Evolutionary conservation across 768 basidiomycete genomes (phyloP), one percentile per base, ranked within the genome.

Genomic region (Kwoniella botswanensis): DNA sequence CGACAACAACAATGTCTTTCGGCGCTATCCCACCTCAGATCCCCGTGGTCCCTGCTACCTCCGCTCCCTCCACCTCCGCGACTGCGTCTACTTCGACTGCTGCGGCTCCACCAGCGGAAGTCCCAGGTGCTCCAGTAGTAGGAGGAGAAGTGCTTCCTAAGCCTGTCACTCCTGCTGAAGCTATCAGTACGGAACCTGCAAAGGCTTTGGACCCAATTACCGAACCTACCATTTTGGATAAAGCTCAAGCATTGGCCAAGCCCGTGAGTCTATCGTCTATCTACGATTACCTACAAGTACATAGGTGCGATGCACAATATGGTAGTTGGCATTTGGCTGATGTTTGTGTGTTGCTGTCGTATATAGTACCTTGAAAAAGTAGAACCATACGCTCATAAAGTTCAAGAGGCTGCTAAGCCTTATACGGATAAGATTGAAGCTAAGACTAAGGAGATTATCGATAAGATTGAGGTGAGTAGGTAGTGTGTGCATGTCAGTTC

Each of bases 361-460:
- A 52, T 29, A 12, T 42, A 72, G 74, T 74, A 76, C 60, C 67
- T 74, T n/a, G 67, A 71, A n/a, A 71, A 78, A 56, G 72, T 74
- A 50, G 72, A 75, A 64, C 72, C 73, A 50, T 78, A 81, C 63
- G 67, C 76, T 24, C 74, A 82, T 53, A 79, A 81, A 61, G 76
- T 79, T 7, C 76, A 80, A 44, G 76, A 70, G 12, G 68, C 77
- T 22, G 72, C 78, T n/a, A 76, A 77, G 59, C 81, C 81, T 29
- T 82, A 82, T 58, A 75, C 77, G 26, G 80, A 80, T 41, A 76
- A 77, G 41, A 79, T 75, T 6, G 68, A 71, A 15, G 74, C 71
- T 66, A 82, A 81, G 63, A 74, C 77, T 46, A 70, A 81, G 55
- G 72, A 79, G 43, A 62, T 82, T n/a, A 67, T 80, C 24, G 78